Evolutionary conservation across 176 grass and related monocot genomes (phyloP), one percentile per base, ranked within the genome.

Genomic region (Hsuehochloa calcarea): DNA sequence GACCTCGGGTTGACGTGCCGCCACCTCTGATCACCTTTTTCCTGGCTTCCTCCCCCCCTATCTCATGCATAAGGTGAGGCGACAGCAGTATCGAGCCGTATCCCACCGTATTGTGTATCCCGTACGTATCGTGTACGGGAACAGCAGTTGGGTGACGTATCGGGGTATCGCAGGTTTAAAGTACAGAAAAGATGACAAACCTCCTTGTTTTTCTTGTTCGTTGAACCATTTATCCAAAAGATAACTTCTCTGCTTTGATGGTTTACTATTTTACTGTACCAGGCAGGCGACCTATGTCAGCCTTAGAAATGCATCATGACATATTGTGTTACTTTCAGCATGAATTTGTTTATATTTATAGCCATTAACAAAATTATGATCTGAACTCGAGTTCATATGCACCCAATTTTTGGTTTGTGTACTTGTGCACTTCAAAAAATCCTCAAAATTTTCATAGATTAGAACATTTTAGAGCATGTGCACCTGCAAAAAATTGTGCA

Each of bases 241-340:
- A 50, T 39, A 64, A 65, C 29, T 22, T 10, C 23, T 59, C 39
- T 26, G 4, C 26, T 73, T 80, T 59, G 59, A 83, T 39, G 26
- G 31, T 70, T 66, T 69, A 75, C 60, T 63, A 81, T 80, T 40
- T 54, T 64, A 64, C 39, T 62, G 38, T 74, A 54, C 16, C 25
- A 59, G 51, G 56, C 58, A 25, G 60, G 44, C 4, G n/a, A 4
- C 14, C 45, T 29, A 34, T 26, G 46, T 20, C 61, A 60, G 31
- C 49, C 62, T 67, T 67, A 68, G 22, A 49, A 59, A 74, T 77
- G 67, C 68, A 69, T 65, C 45, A 35, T 41, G 54, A 72, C 61
- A 69, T 76, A 5, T 74, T 66, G 20, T 12, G 45, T 66, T 55
- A 54, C 17, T 82, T 44, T 49, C 63, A 52, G 47, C 34, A 38